Conservation (phyloP, 257 asterid genomes). For the Solanum dulcamara region DNA sequence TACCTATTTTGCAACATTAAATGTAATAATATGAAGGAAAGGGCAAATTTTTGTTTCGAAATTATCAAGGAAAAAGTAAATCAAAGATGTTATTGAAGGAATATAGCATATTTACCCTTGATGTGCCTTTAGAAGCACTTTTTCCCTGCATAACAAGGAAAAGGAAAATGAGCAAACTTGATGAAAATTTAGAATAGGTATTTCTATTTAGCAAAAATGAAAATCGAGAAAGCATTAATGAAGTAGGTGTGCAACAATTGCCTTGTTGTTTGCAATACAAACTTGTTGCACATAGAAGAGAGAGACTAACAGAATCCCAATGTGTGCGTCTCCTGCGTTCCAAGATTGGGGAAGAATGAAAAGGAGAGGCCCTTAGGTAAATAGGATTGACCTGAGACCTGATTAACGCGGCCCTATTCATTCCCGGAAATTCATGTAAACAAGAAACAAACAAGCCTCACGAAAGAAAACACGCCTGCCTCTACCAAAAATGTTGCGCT, state of each 20-base stretch:
- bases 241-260: background rate
- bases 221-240: background rate
- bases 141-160: conserved; percentile 32
- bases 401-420: conserved; percentile 48
- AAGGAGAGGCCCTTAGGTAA: conserved; percentile 30
- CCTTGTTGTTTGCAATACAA: background rate
- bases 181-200: background rate
- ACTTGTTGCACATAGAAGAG: background rate
- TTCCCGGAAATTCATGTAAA: conserved; percentile 22
- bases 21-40: background rate
- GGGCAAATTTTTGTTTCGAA: background rate
- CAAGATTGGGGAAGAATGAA: conserved; percentile 56
- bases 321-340: conserved; percentile 58
- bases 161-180: background rate
- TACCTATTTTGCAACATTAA: background rate
- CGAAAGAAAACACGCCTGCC: background rate
- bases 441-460: background rate
- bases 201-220: background rate
- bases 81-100: background rate
- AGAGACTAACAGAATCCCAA: conserved; percentile 50
- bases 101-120: conserved; percentile 23
- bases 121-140: conserved; percentile 26
- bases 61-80: background rate
- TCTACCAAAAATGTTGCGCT: background rate
- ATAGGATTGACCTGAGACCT: conserved; percentile 37